Evolutionary conservation across 495 filamentous ascomycete species (phyloP), one percentile per base, ranked within the genome.

Genomic region (Penicillium flavigenum): DNA sequence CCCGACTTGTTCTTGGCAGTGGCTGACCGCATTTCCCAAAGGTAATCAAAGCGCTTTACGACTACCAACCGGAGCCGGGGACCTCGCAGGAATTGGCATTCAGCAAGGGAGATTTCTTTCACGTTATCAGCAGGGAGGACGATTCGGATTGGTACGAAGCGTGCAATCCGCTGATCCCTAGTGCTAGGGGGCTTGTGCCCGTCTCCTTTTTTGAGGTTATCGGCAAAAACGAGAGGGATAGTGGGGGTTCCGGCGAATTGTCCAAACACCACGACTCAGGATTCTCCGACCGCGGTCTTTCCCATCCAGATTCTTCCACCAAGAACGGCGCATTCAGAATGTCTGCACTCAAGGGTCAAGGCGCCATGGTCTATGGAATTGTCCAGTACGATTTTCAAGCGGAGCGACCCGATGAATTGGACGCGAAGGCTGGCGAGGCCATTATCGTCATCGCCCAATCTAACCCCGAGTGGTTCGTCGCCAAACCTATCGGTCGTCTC

Each of bases 381-480:
- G 95, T 98, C 54, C 86, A 92, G 78, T 98, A 98, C 67, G 95
- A 98, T 72, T 98, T 98, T 74, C 83, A 90, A 56, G 95, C 94
- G 1, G 95, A 98, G 72, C 81, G 95, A 51, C 89, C 92, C 2
- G 95, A 98, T 62, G 94, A 98, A 72, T 73, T 98, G 60, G 93
- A 97, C 60, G 95, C 95, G 26, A 95, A 94, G 71, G 85, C 88
- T 46, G 95, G 94, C 54, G 94, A 98, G 72, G 89, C 91, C 36
- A 97, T 98, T 65, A 96, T 98, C 55, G 92, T 98, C 27, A 98
- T 98, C 68, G 94, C 94, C 39, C 94, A 97, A 72, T 98, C 94
- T n/a, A 97, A 98, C 64, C 92, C 93, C 36, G 94, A 98, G 71
- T 98, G 94, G 94, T 98, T 97, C 65, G 94, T 98, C 63, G 95